A percentile compares a stretch with the other conserved stretches of the same genome.
Conservation (phyloP, 805 yeast species). For the Kodamaea jinghongensis region DNA sequence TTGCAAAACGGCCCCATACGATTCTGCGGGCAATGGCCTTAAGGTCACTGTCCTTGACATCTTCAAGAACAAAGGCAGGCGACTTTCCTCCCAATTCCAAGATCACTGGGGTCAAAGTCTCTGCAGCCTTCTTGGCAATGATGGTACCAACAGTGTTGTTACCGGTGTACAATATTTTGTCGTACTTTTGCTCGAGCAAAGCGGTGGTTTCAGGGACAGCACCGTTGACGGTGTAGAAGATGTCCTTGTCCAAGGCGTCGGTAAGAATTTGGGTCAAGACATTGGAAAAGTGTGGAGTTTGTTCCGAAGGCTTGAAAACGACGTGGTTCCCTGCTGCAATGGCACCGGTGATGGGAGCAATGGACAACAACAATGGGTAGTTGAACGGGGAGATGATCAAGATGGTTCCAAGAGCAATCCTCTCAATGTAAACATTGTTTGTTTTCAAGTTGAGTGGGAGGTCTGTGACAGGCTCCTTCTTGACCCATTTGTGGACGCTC, state of each 20-base stretch:
- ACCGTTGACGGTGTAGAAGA: slow-evolving; percentile 68
- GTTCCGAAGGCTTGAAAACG: slow-evolving; percentile 72
- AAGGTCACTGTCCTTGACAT: slow-evolving; percentile 43
- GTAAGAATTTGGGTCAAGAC: slow-evolving; percentile 56
- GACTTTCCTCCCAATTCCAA: slow-evolving; percentile 93
- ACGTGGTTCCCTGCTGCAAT: slow-evolving; percentile 84
- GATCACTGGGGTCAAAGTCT: slow-evolving; percentile 72
- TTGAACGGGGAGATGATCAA: slow-evolving; percentile 79
- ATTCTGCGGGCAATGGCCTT: slow-evolving; percentile 55
- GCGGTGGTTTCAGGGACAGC: slow-evolving; percentile 60
- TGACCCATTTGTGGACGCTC: slow-evolving; percentile 58
- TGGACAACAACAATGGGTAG: slow-evolving; percentile 64
- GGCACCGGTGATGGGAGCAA: slow-evolving; percentile 73
- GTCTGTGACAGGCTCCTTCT: slow-evolving; percentile 43
- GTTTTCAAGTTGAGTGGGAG: slow-evolving; percentile 34
- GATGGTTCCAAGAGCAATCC: slow-evolving; percentile 58
- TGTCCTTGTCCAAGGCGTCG: slow-evolving; percentile 52
- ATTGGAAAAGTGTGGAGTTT: slow-evolving; percentile 58
- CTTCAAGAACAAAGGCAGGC: slow-evolving; percentile 68
- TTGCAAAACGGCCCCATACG: slow-evolving; percentile 73
- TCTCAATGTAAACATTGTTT: slow-evolving; percentile 30
- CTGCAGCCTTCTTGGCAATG: slow-evolving; percentile 79
- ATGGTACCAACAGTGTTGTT: slow-evolving; percentile 71
- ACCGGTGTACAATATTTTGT: slow-evolving; percentile 87
- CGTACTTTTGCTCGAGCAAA: slow-evolving; percentile 64